phyloP scores from a whole-genome alignment of 2,329 filamentous ascomycete genomes.

The Magnaporthiopsis poae region DNA sequence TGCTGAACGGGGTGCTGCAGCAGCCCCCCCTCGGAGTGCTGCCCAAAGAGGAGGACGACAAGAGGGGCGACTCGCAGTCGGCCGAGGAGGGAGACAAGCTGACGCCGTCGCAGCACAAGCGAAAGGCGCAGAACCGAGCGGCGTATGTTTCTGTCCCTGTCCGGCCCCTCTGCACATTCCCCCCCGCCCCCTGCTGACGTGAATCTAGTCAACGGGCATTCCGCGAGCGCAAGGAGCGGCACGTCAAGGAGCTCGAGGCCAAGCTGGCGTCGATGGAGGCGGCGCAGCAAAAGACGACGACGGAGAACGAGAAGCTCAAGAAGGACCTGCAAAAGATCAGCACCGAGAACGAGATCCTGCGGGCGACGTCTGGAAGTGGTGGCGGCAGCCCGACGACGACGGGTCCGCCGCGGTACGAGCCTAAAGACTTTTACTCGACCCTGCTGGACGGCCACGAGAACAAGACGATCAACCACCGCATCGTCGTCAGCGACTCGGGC shows the following conservation, averaged over 20 bases:
- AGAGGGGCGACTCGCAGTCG: conserved; percentile 34
- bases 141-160: conserved; percentile 39
- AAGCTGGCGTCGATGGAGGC: conserved; percentile 72
- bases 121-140: conserved; percentile 52
- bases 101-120: conserved; percentile 47
- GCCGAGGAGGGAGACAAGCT: conserved; percentile 44
- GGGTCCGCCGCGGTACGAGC: conserved; percentile 61
- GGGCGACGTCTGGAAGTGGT: conserved; percentile 54
- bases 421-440: conserved; percentile 61
- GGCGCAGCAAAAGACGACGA: conserved; percentile 59
- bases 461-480: conserved; percentile 57
- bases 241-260: conserved; percentile 79
- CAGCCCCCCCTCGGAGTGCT: conserved; percentile 1
- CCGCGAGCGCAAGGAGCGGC: conserved; percentile 87
- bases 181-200: too few species aligned
- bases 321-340: conserved; percentile 71
- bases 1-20: conserved; percentile 10
- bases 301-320: conserved; percentile 80
- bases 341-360: conserved; percentile 87
- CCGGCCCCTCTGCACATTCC: too few species aligned
- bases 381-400: conserved; percentile 29
- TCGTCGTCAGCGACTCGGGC: conserved; percentile 55
- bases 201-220: conserved; percentile 75
- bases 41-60: conserved; percentile 29
- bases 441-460: conserved; percentile 52